A percentile compares a stretch with the other conserved stretches of the same genome.
Evolutionary conservation across 768 basidiomycete species (phyloP).

Genomic region (Trametes sanguinea): DNA sequence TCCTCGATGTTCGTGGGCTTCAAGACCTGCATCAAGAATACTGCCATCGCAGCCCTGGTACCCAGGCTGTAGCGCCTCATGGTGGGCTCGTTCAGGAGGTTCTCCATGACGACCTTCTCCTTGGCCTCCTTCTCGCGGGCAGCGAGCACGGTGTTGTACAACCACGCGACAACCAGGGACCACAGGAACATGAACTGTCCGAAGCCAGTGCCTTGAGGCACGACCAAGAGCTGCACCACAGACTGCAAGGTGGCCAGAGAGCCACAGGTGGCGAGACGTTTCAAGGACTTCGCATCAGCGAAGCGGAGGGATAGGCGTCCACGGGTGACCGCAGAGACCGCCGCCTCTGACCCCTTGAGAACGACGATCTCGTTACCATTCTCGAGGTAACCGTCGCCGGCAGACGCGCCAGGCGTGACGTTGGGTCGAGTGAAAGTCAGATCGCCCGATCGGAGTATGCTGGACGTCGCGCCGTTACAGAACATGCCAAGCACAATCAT

Average conservation of each 20-base stretch:
- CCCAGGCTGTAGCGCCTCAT: conserved; percentile 14
- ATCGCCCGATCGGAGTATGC: conserved; percentile 3
- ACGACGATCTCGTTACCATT: conserved; percentile 12
- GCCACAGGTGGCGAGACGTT: neutral
- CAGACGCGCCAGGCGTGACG: conserved; percentile 6
- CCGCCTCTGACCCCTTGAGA: conserved; percentile 13
- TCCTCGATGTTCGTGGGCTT: conserved; percentile 1
- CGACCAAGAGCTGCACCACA: conserved; percentile 17
- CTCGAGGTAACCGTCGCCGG: conserved; percentile 17
- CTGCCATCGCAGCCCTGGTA: conserved; percentile 8
- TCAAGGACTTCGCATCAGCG: neutral
- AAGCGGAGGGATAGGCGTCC: conserved; percentile 15
- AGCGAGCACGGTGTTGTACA: conserved; percentile 11
- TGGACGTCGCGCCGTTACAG: conserved; percentile 4
- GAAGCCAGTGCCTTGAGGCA: conserved; percentile 16
- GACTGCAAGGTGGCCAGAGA: conserved; percentile 11
- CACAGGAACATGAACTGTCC: conserved; percentile 19
- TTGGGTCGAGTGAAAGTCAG: conserved; percentile 14
- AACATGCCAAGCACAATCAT: conserved; percentile 19
- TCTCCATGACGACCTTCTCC: conserved; percentile 7
- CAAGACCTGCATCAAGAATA: conserved; percentile 10
- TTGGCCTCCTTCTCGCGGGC: conserved; percentile 6
- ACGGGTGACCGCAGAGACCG: conserved; percentile 16
- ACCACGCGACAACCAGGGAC: conserved; percentile 16
- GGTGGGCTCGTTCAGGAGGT: neutral